Conservation (phyloP, 169 alveolate species). For the Babesia ovis region DNA sequence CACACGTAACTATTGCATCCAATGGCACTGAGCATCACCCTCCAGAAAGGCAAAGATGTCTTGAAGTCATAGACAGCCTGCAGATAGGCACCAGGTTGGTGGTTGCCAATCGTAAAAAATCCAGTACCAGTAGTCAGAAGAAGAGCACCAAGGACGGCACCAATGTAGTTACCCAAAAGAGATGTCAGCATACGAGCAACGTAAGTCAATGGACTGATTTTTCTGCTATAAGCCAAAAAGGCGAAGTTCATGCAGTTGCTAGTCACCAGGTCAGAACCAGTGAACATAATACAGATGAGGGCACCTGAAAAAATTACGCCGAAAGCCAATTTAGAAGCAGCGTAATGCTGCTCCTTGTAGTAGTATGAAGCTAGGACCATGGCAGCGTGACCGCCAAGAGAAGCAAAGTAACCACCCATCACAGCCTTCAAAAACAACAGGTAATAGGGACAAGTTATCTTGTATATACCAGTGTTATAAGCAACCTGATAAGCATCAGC, state of each 20-base stretch:
- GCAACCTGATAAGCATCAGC: slow-evolving; percentile 28
- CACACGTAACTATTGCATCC: slow-evolving; percentile 78
- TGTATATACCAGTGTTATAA: slow-evolving; percentile 9
- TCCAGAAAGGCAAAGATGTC: slow-evolving; percentile 58
- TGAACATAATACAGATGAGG: slow-evolving; percentile 67
- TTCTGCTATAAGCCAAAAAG: slow-evolving; percentile 41
- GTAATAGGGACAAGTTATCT: slow-evolving; percentile 27
- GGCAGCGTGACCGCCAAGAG: slow-evolving; percentile 67
- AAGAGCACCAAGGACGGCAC: slow-evolving; percentile 69
- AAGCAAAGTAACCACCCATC: slow-evolving; percentile 67
- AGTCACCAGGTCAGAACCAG: slow-evolving; percentile 80
- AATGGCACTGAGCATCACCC: slow-evolving; percentile 65
- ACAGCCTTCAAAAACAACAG: slow-evolving; percentile 36
- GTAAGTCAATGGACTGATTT: slow-evolving; percentile 26
- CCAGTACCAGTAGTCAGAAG: slow-evolving; percentile 71
- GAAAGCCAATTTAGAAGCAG: slow-evolving; percentile 57
- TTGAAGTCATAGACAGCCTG: slow-evolving; percentile 43
- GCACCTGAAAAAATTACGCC: slow-evolving; percentile 76
- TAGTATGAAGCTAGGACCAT: slow-evolving; percentile 49
- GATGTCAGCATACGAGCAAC: slow-evolving; percentile 66
- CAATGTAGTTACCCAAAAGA: slow-evolving; percentile 71
- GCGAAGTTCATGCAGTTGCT: slow-evolving; percentile 75
- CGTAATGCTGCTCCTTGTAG: slow-evolving; percentile 4
- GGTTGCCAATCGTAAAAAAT: slow-evolving; percentile 34
- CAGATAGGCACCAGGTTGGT: slow-evolving; percentile 24